Conservation (phyloP, 2,329 filamentous ascomycete species). For the Aspergillus sp. region DNA sequence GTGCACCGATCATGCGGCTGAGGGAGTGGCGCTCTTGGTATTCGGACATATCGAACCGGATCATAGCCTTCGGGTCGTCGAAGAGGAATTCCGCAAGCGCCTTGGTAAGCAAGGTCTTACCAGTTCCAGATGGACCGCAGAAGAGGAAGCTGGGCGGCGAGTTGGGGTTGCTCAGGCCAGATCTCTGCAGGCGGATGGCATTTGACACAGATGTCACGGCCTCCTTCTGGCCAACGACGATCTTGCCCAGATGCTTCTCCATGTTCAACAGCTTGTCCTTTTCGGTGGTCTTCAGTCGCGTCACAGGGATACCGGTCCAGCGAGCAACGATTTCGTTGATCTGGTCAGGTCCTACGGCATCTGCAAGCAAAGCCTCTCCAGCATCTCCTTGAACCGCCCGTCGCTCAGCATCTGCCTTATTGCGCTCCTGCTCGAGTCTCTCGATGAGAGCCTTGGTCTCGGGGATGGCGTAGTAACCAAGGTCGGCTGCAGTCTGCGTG, state of each 20-base stretch:
- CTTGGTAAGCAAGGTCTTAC: slow-evolving; percentile 96
- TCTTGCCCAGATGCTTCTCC: slow-evolving; percentile 78
- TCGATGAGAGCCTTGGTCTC: slow-evolving; percentile 81
- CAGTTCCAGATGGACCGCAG: slow-evolving; percentile 96
- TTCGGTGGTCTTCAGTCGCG: slow-evolving; percentile 86
- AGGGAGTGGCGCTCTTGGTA: slow-evolving; percentile 97
- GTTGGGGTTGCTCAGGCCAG: slow-evolving; percentile 91
- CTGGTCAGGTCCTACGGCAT: slow-evolving; percentile 92
- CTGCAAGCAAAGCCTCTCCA: slow-evolving; percentile 74
- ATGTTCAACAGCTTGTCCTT: slow-evolving; percentile 98
- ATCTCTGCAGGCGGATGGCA: slow-evolving; percentile 90
- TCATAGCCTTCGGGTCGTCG: slow-evolving; percentile 96
- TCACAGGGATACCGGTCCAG: slow-evolving; percentile 98
- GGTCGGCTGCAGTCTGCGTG: slow-evolving; percentile 81
- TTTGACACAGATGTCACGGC: slow-evolving; percentile 92
- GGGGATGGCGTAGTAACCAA: slow-evolving; percentile 96
- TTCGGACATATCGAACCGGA: slow-evolving; percentile 99
- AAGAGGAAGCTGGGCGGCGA: slow-evolving; percentile 97
- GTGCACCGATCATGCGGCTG: slow-evolving; percentile 95
- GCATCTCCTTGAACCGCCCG: slow-evolving; percentile 56
- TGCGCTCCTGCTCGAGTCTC: slow-evolving; percentile 76
- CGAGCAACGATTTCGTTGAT: slow-evolving; percentile 98
- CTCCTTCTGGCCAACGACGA: slow-evolving; percentile 92
- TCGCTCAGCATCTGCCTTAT: slow-evolving; percentile 68
- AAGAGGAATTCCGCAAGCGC: slow-evolving; percentile 97